A percentile compares a stretch with the other conserved stretches of the same genome.
Conservation (phyloP, 768 basidiomycete genomes). For the Lactarius psammicola region DNA sequence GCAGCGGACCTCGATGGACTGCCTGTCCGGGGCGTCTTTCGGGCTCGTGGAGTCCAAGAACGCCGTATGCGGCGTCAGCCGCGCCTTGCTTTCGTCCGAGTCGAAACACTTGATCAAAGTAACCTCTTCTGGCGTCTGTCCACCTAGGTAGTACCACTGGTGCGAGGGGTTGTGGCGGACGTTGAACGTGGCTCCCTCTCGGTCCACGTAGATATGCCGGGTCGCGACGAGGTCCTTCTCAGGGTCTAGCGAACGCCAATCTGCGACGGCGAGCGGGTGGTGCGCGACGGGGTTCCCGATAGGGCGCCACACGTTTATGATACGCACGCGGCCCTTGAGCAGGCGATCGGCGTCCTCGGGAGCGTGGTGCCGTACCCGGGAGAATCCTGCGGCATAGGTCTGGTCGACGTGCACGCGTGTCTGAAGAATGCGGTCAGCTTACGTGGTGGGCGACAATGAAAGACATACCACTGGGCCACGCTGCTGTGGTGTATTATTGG, state of each 20-base stretch:
- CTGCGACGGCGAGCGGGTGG: slow-evolving; percentile 43
- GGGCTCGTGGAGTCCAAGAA: slow-evolving; percentile 41
- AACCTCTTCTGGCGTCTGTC: slow-evolving; percentile 34
- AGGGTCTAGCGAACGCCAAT: slow-evolving; percentile 41
- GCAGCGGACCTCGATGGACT: slow-evolving; percentile 46
- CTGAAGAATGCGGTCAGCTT: slow-evolving; percentile 28
- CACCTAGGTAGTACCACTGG: slow-evolving; percentile 38
- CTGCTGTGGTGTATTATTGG: slow-evolving; percentile 21
- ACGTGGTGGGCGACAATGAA: background rate
- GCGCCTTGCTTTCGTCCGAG: slow-evolving; percentile 41
- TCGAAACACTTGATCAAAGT: slow-evolving; percentile 44
- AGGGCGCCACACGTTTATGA: slow-evolving; percentile 51
- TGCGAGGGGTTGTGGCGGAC: slow-evolving; percentile 36
- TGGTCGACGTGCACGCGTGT: slow-evolving; percentile 48
- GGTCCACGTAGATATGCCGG: slow-evolving; percentile 38
- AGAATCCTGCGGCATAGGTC: slow-evolving; percentile 39
- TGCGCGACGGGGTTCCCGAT: slow-evolving; percentile 42
- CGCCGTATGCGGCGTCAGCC: slow-evolving; percentile 45
- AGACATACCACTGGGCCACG: slow-evolving; percentile 40
- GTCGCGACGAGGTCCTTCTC: slow-evolving; percentile 40
- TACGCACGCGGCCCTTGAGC: slow-evolving; percentile 42
- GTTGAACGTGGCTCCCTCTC: slow-evolving; percentile 36
- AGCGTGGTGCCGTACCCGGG: slow-evolving; percentile 41
- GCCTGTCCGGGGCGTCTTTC: slow-evolving; percentile 39
- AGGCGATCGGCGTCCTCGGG: slow-evolving; percentile 44